These are phyloP conservation scores for Erigeron philadelphicus DNA, from an alignment of 140 eudicot genomes.

Conservation along the genomic window DNA sequence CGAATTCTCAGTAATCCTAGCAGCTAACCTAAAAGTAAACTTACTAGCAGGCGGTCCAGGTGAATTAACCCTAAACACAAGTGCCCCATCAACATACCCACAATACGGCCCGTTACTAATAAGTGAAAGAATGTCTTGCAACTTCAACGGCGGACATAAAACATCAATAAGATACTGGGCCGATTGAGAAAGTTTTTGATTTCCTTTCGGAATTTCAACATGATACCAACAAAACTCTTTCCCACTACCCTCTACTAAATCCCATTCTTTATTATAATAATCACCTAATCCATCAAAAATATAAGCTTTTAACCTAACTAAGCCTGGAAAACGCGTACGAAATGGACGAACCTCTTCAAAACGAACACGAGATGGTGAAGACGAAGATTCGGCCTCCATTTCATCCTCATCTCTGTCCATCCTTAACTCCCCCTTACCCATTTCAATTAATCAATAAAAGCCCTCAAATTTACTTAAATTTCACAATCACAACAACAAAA, in stretches of 20 bases:
- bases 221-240: conserved; percentile 97
- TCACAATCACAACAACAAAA: conserved; percentile 8
- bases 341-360: conserved; percentile 25
- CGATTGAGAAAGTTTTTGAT: conserved; percentile 80
- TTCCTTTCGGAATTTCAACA: conserved; percentile 82
- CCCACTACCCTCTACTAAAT: conserved; percentile 58
- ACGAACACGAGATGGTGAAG: conserved; percentile 25
- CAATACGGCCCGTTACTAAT: conserved; percentile 92
- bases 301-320: conserved; percentile 64
- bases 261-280: conserved; percentile 88
- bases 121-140: conserved; percentile 79
- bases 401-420: conserved; percentile 46
- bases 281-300: conserved; percentile 89
- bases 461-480: not conserved
- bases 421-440: conserved; percentile 27
- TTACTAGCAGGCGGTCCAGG: conserved; percentile 90
- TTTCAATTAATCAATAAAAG: conserved; percentile 7
- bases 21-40: conserved; percentile 81
- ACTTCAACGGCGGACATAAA: conserved; percentile 90
- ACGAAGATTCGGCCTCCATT: conserved; percentile 41
- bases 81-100: conserved; percentile 92
- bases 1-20: conserved; percentile 73
- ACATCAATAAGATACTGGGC: conserved; percentile 84
- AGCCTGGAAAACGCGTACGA: conserved; percentile 45
- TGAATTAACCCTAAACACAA: conserved; percentile 87